These are phyloP conservation scores for Lasiosphaeria hispida DNA, from an alignment of 495 filamentous ascomycete species.

Conservation along the genomic window DNA sequence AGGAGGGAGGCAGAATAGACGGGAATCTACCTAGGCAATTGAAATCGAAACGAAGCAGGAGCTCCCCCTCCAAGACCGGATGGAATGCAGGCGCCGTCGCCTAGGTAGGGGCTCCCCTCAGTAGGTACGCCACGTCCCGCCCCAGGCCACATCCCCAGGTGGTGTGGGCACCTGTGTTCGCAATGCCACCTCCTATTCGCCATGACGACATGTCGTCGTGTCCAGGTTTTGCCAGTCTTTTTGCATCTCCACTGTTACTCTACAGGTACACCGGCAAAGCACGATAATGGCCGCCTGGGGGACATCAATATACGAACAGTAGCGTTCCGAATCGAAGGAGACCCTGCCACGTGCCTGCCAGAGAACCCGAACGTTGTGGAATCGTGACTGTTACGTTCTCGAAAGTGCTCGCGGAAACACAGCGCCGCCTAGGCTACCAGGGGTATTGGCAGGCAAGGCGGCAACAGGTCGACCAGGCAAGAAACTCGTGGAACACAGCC, in stretches of 20 bases:
- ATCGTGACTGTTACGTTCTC: no score
- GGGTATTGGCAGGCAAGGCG: no score
- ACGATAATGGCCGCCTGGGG: neutral
- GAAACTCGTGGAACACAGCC: neutral
- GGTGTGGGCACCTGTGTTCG: constrained; percentile 11
- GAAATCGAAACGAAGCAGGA: neutral
- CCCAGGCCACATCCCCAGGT: neutral
- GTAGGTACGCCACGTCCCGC: neutral
- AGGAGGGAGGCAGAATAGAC: no score
- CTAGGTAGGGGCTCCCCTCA: neutral
- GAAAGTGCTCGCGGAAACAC: neutral
- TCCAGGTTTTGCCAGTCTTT: constrained; percentile 4
- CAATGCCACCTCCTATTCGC: constrained; percentile 17
- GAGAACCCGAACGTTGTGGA: no score
- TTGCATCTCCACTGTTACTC: neutral
- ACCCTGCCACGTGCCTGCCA: neutral
- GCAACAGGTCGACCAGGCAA: neutral
- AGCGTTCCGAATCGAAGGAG: neutral
- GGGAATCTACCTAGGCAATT: neutral
- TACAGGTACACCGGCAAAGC: constrained; percentile 16
- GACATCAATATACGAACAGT: neutral
- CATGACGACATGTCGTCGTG: neutral
- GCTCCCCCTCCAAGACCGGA: neutral
- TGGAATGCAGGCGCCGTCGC: neutral
- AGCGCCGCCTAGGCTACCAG: neutral